Evolutionary conservation across 768 basidiomycete genomes (phyloP).

Genomic region (Coprinellus aureogranulatus): DNA sequence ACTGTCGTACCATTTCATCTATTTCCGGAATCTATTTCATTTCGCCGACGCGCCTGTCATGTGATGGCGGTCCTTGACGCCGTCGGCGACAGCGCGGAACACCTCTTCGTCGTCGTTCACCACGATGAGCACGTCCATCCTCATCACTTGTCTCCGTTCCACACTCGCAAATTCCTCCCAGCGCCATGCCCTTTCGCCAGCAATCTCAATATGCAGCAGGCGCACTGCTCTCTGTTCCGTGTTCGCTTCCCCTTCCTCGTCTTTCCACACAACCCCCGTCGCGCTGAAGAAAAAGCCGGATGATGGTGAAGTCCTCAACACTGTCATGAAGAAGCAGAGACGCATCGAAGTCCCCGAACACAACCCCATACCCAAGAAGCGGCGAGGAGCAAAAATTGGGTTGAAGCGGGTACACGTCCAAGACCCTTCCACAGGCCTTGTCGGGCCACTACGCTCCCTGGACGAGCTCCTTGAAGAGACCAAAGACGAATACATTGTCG

Average conservation of each 20-base stretch:
- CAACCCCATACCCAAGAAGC: slow-evolving; percentile 7
- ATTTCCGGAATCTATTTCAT: slow-evolving; percentile 7
- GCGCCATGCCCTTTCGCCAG: not conserved
- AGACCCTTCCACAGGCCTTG: slow-evolving; percentile 36
- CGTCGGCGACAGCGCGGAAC: not conserved
- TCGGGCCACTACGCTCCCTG: slow-evolving; percentile 24
- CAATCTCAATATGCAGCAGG: not conserved
- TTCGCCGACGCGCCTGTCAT: not conserved
- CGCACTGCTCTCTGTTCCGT: slow-evolving; percentile 15
- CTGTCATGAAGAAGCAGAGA: not conserved
- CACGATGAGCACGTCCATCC: not conserved
- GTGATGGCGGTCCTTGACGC: not conserved
- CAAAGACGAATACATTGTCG: slow-evolving; percentile 42
- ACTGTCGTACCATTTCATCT: slow-evolving; percentile 13
- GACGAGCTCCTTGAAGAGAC: slow-evolving; percentile 45
- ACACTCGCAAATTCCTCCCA: not conserved
- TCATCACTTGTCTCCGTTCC: not conserved
- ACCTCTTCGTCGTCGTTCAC: not conserved
- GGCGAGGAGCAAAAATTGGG: slow-evolving; percentile 35
- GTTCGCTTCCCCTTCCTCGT: not conserved
- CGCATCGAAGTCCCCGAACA: slow-evolving; percentile 1
- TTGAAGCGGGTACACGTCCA: slow-evolving; percentile 42
- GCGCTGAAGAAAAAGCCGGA: not conserved
- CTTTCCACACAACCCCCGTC: not conserved
- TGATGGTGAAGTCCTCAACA: not conserved